Percentiles rank a stretch among this genome's conserved stretches.
phyloP scores from a whole-genome alignment of 2,329 filamentous ascomycete species.

The Arthrobotrys pseudoclavata region DNA sequence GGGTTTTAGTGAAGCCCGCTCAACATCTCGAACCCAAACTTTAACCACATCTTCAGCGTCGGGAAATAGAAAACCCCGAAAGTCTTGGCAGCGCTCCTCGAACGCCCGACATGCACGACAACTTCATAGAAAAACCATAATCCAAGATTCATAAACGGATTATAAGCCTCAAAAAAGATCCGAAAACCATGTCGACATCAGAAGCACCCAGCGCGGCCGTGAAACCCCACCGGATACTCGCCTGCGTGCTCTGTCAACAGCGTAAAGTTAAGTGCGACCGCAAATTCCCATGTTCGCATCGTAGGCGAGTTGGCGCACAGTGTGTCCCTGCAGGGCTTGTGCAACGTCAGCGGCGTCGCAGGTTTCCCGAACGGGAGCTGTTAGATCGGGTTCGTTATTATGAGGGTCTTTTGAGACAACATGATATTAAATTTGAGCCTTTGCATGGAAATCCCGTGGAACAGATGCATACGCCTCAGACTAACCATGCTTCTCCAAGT shows the following conservation, averaged over 20 bases:
- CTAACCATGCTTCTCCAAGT: constrained; percentile 65
- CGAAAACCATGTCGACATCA: constrained; percentile 69
- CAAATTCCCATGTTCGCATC: constrained; percentile 78
- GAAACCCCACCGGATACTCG: constrained; percentile 67
- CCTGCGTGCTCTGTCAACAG: constrained; percentile 81
- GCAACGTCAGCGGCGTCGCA: constrained; percentile 69
- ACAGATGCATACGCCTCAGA: constrained; percentile 58
- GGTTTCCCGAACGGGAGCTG: constrained; percentile 78
- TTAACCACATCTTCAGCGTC: not conserved
- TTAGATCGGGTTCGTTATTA: constrained; percentile 78
- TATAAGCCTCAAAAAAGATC: not conserved
- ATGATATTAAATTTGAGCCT: constrained; percentile 78
- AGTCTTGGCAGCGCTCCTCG: constrained; percentile 10
- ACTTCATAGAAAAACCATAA: not conserved
- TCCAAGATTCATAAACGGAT: not conserved
- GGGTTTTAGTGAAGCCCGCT: constrained; percentile 16
- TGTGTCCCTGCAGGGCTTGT: constrained; percentile 74
- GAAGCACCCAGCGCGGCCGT: not conserved
- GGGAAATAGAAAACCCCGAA: constrained; percentile 38
- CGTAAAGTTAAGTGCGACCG: constrained; percentile 82
- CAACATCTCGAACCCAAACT: not conserved
- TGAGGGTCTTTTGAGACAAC: constrained; percentile 75
- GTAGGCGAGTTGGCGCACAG: constrained; percentile 74
- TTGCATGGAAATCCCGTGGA: constrained; percentile 71
- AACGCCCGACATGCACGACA: constrained; percentile 8